Base-by-base conservation (phyloP, 495 filamentous ascomycete genomes). In the Filosporella fistucella region DNA sequence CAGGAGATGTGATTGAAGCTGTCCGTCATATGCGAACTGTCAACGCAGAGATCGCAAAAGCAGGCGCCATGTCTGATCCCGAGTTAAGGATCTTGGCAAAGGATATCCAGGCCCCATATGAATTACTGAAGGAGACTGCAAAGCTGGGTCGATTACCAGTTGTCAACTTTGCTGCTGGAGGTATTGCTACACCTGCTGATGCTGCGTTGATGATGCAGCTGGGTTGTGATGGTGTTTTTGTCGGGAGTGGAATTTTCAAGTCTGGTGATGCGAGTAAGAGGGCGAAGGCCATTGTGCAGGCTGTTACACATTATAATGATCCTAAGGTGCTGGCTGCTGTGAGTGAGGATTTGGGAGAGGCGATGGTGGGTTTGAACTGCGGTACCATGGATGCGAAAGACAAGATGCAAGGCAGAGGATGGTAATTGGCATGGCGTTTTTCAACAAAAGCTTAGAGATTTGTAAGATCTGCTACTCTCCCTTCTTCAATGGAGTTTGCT, bases 161-260 rank as follows among this genome's bases (percentile, higher is more conserved):
- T 1, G 93, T 98, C 37, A 98, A 98, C 77, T 98, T 98, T 57
- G 93, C 93, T 3, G 93, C 93, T n/a, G 93, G 93, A 14, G 93
- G 93, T 42, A 82, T 98, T 29, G 93, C 93, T 11, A 98, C 93
- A 10, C 93, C 93, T 1, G 93, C 93, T 2, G 93, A 98, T 72
- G 93, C 93, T 12, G 93, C 93, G 24, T 74, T 98, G 30, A 98
- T 98, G 93, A 98, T 98, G 93, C 90, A 96, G 70, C 69, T 98
- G 45, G 93, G 93, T 49, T 98, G 93, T 62, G 93, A 98, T 62
- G 93, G 93, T 45, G 93, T 98, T 24, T 98, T 98, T 61, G 93
- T 98, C 36, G 93, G 93, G 24, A 87, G 81, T 36, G 93, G 93
- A 30, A 97, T 98, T 66, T 98, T 98, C 76, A 98, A 98, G 80